Conservation (phyloP, 495 filamentous ascomycete genomes). For the Neurospora hispaniola region DNA sequence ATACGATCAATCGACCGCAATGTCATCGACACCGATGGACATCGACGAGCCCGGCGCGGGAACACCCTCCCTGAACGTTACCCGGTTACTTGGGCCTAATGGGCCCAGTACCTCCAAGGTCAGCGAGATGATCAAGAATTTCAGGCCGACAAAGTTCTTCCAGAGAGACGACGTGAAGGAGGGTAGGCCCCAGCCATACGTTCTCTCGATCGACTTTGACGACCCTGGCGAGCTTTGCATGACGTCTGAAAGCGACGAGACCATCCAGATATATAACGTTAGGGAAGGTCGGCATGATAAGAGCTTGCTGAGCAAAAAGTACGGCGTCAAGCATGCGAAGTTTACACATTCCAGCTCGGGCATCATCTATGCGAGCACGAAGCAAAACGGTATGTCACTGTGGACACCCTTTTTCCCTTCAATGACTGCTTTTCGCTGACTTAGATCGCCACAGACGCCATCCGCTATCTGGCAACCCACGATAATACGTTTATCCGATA, state of each 20-base stretch:
- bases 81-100: slow-evolving; percentile 22
- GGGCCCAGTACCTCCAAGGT: slow-evolving; percentile 30
- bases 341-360: slow-evolving; percentile 83
- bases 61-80: slow-evolving; percentile 30
- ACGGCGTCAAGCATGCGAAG: slow-evolving; percentile 83
- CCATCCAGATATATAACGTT: slow-evolving; percentile 87
- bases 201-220: slow-evolving; percentile 83
- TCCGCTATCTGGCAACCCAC: slow-evolving; percentile 86
- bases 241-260: slow-evolving; percentile 80
- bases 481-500: slow-evolving; percentile 93
- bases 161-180: slow-evolving; percentile 33
- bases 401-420: neutral
- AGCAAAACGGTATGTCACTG: slow-evolving; percentile 58
- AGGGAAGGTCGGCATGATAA: slow-evolving; percentile 82
- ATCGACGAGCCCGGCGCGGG: slow-evolving; percentile 33
- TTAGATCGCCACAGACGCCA: slow-evolving; percentile 48
- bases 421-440: neutral
- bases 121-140: slow-evolving; percentile 36
- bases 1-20: slow-evolving; percentile 7
- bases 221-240: slow-evolving; percentile 85
- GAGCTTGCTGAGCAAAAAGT: slow-evolving; percentile 80
- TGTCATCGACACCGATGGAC: slow-evolving; percentile 45
- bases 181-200: slow-evolving; percentile 26
- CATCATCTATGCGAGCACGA: slow-evolving; percentile 92
- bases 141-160: slow-evolving; percentile 42